Evolutionary conservation across 1,139 yeast species (phyloP), one percentile per base, ranked within the genome.

Genomic region (Kodamaea fungicola): DNA sequence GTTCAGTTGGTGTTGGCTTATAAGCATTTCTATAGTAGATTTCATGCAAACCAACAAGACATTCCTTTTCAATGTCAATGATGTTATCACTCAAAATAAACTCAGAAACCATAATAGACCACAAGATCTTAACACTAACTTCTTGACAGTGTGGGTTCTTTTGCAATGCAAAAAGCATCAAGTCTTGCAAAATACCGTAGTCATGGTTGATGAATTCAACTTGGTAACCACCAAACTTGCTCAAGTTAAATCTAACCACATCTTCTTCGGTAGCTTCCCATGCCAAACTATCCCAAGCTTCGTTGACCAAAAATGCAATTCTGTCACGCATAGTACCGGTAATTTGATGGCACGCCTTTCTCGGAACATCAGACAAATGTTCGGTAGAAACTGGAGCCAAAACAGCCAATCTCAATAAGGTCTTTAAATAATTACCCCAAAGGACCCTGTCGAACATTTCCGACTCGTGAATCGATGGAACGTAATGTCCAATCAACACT

Each of bases 201-300:
- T 70, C 76, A 48, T 76, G 77, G 45, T 74, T 73, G 38, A 83
- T 71, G 46, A 87, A 76, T 48, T 77, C 80, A 24, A 74, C 79
- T 59, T 87, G 96, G 51, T 74, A 80, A 0, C 90, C 90, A 31
- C 92, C 87, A 48, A 80, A 76, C 44, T 71, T 70, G 30, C 65
- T 70, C 39, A 86, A 59, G 39, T 81, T 83, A 60, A 83, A 87
- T 46, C 89, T 65, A 5, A 67, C 55, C 30, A 66, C 56, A 51
- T 81, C 87, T 40, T 80, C 84, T 19, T 70, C 70, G 28, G 76
- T 65, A 0, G 86, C 76, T 9, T 78, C 78, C 82, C 83, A 75
- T 8, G 90, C 94, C 40, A 87, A 69, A 8, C 76, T 64, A 45
- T 81, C 83, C 96, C 96, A 88, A 25, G 80, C 74, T 40, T 72